Percentiles rank a stretch among this genome's conserved stretches.
Conservation (phyloP, 2,329 filamentous ascomycete genomes). For the Penicillium hesseltinei region DNA sequence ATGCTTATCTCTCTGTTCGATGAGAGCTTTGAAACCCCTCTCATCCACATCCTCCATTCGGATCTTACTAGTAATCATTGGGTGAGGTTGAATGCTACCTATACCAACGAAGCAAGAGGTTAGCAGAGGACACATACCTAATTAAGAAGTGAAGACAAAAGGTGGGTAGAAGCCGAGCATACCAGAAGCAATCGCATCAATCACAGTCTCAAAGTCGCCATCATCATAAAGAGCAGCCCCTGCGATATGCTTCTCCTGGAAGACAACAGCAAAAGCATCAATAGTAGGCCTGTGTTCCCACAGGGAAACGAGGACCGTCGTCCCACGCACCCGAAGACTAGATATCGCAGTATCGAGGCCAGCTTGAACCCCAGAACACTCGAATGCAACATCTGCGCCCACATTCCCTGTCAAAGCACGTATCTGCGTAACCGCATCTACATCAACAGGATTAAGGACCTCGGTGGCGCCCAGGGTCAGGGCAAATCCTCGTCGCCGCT, state of each 20-base stretch:
- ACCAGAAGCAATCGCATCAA: conserved; percentile 47
- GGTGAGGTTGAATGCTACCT: conserved; percentile 53
- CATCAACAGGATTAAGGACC: conserved; percentile 51
- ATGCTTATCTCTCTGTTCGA: conserved; percentile 61
- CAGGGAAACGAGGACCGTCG: conserved; percentile 61
- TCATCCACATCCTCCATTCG: conserved; percentile 57
- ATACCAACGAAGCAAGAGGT: conserved; percentile 19
- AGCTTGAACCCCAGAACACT: conserved; percentile 60
- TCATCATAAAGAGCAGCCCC: conserved; percentile 50
- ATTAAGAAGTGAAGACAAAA: not conserved
- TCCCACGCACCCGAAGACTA: conserved; percentile 54
- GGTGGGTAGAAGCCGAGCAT: conserved; percentile 4
- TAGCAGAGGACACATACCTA: conserved; percentile 1
- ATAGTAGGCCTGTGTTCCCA: conserved; percentile 59
- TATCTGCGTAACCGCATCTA: conserved; percentile 48
- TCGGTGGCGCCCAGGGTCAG: conserved; percentile 55
- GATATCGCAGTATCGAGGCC: conserved; percentile 48
- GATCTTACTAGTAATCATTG: conserved; percentile 63
- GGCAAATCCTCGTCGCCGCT: conserved; percentile 53
- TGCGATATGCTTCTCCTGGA: conserved; percentile 53
- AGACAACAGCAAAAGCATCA: conserved; percentile 53
- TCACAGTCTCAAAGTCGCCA: conserved; percentile 59
- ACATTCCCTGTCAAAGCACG: conserved; percentile 47
- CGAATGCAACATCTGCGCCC: conserved; percentile 58
- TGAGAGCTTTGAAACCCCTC: conserved; percentile 57